Conservation (phyloP, 495 filamentous ascomycete species). For the Penicillium odoratum region DNA sequence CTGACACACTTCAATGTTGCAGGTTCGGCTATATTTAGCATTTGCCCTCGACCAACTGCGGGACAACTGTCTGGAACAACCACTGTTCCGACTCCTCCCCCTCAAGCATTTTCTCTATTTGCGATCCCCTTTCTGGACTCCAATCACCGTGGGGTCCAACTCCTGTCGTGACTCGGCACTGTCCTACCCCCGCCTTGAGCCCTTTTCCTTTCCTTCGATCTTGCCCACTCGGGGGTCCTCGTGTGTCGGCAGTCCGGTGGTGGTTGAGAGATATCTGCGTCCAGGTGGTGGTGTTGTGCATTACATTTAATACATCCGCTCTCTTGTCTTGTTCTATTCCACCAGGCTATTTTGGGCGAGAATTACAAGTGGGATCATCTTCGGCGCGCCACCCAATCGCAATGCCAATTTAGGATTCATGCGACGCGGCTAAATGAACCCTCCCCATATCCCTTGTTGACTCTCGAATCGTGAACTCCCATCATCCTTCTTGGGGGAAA, state of each 20-base stretch:
- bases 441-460: slow-evolving; percentile 22
- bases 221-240: slow-evolving; percentile 9
- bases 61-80: slow-evolving; percentile 29
- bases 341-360: not conserved
- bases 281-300: slow-evolving; percentile 2
- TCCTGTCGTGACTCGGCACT: slow-evolving; percentile 16
- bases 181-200: slow-evolving; percentile 4
- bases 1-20: slow-evolving; percentile 29
- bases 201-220: slow-evolving; percentile 16
- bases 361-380: slow-evolving; percentile 24
- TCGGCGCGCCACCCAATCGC: slow-evolving; percentile 34
- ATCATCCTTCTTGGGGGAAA: slow-evolving; percentile 8
- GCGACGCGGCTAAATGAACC: slow-evolving; percentile 30
- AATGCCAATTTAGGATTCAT: slow-evolving; percentile 43
- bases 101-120: slow-evolving; percentile 11
- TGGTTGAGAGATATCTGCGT: slow-evolving; percentile 1
- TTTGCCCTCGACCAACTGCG: slow-evolving; percentile 30
- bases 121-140: slow-evolving; percentile 7
- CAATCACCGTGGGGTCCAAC: slow-evolving; percentile 13
- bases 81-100: slow-evolving; percentile 12
- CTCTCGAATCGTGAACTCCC: slow-evolving; percentile 21
- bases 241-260: slow-evolving; percentile 6
- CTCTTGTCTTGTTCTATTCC: not conserved
- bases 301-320: not conserved
- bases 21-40: slow-evolving; percentile 46